These are phyloP conservation scores for Cyberlindnera galapagoensis DNA, from an alignment of 805 yeast species.

Conservation along the genomic window DNA sequence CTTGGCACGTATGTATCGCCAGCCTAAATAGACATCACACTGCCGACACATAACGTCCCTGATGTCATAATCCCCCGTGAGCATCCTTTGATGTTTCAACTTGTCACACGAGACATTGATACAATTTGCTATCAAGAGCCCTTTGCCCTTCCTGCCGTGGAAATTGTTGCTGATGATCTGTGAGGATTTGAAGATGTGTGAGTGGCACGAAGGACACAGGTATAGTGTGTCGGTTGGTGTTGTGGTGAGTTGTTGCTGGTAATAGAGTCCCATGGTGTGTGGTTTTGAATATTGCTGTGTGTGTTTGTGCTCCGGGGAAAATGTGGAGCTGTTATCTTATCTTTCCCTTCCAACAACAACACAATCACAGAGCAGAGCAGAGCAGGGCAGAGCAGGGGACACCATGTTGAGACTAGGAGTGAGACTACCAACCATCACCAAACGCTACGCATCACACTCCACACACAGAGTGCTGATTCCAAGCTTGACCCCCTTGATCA, in stretches of 20 bases:
- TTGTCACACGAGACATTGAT: conserved; percentile 34
- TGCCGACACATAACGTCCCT: conserved; percentile 51
- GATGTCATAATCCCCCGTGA: conserved; percentile 53
- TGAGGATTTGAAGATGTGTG: conserved; percentile 17
- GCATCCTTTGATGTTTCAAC: conserved; percentile 41
- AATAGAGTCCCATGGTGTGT: conserved; percentile 18
- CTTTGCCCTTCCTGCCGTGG: conserved; percentile 52
- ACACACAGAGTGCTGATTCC: no score
- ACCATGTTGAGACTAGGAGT: no score
- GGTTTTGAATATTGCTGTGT: no score
- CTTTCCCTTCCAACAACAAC: no score
- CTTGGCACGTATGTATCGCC: conserved; percentile 53
- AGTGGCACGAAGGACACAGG: conserved; percentile 15
- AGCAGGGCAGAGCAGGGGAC: no score
- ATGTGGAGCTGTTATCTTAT: no score
- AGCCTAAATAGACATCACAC: conserved; percentile 50
- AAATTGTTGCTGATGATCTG: conserved; percentile 31
- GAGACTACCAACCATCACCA: no score
- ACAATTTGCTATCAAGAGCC: conserved; percentile 44
- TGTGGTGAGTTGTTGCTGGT: conserved; percentile 14
- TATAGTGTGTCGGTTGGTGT: conserved; percentile 12
- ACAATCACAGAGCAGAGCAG: no score
- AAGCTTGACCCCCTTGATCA: no score
- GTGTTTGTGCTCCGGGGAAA: no score
- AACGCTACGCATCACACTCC: no score